A percentile compares a stretch with the other conserved stretches of the same genome.
Evolutionary conservation across 2,329 filamentous ascomycete species (phyloP).

Genomic region (Calonectria pauciramosa): DNA sequence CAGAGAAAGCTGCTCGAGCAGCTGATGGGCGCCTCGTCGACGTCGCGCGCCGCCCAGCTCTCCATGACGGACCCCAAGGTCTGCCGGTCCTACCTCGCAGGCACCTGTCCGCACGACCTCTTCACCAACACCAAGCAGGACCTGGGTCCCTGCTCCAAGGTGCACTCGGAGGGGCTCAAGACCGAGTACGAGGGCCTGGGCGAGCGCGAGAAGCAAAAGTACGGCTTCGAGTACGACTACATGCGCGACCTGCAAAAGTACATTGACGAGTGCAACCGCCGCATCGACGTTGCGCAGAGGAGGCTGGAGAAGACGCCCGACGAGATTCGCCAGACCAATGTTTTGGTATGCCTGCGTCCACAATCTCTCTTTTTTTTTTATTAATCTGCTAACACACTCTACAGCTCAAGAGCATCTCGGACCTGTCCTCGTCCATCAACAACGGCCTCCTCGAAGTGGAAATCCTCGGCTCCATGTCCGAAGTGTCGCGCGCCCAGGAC

Average conservation of each 20-base stretch:
- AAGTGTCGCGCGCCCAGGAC: conserved; percentile 85
- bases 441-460: conserved; percentile 88
- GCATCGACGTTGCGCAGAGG: conserved; percentile 91
- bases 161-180: conserved; percentile 91
- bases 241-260: conserved; percentile 96
- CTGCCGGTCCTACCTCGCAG: conserved; percentile 93
- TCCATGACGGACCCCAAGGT: conserved; percentile 93
- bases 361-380: not conserved
- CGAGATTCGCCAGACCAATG: conserved; percentile 95
- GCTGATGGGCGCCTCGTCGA: conserved; percentile 84
- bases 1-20: conserved; percentile 99
- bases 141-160: conserved; percentile 87
- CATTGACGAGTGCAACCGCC: conserved; percentile 94
- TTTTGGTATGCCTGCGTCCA: conserved; percentile 65
- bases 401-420: conserved; percentile 84
- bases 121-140: conserved; percentile 99
- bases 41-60: conserved; percentile 83
- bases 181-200: conserved; percentile 86
- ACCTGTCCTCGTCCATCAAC: conserved; percentile 83
- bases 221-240: conserved; percentile 97
- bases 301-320: conserved; percentile 97
- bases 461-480: conserved; percentile 84
- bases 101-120: conserved; percentile 96
- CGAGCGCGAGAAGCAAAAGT: conserved; percentile 78
- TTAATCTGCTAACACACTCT: conserved; percentile 25